Evolutionary conservation across 768 basidiomycete species (phyloP).

Genomic region (Trametes punicea): DNA sequence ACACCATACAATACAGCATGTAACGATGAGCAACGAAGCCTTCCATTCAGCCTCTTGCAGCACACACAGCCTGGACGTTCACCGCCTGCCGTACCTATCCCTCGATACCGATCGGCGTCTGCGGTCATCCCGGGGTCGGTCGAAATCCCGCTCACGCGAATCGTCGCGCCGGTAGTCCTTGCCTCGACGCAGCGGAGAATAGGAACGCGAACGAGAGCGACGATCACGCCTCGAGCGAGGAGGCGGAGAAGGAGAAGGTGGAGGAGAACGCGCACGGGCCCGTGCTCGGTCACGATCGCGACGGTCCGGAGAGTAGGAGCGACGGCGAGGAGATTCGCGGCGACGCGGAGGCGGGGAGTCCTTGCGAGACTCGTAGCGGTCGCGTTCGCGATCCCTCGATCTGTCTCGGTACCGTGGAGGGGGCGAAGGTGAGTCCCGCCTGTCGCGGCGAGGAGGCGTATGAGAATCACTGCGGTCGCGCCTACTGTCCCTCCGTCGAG

Average conservation of each 20-base stretch:
- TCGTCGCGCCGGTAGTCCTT: conserved; percentile 15
- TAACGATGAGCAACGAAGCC: not conserved
- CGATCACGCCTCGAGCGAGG: conserved; percentile 16
- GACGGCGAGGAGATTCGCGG: conserved; percentile 16
- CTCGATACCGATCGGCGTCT: conserved; percentile 18
- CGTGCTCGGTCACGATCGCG: conserved; percentile 14
- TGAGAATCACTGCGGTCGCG: conserved; percentile 31
- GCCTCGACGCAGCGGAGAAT: conserved; percentile 9
- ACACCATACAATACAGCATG: conserved; percentile 4
- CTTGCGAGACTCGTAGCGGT: conserved; percentile 21
- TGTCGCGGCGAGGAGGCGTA: conserved; percentile 26
- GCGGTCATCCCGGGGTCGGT: conserved; percentile 10
- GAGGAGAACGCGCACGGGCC: conserved; percentile 19
- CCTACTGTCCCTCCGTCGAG: conserved; percentile 29
- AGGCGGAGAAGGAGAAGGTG: conserved; percentile 22
- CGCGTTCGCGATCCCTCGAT: conserved; percentile 14
- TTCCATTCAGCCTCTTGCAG: conserved; percentile 16
- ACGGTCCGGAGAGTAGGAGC: conserved; percentile 2
- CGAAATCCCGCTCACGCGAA: conserved; percentile 16
- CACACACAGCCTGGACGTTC: not conserved
- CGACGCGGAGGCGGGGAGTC: conserved; percentile 25
- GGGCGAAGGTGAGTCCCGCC: conserved; percentile 23
- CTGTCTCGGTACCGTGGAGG: conserved; percentile 20
- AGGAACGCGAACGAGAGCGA: conserved; percentile 14
- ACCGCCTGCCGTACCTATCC: conserved; percentile 22